A percentile compares a stretch with the other conserved stretches of the same genome.
phyloP scores from a whole-genome alignment of 129 eudicot species.

The Kitagawia praeruptora region DNA sequence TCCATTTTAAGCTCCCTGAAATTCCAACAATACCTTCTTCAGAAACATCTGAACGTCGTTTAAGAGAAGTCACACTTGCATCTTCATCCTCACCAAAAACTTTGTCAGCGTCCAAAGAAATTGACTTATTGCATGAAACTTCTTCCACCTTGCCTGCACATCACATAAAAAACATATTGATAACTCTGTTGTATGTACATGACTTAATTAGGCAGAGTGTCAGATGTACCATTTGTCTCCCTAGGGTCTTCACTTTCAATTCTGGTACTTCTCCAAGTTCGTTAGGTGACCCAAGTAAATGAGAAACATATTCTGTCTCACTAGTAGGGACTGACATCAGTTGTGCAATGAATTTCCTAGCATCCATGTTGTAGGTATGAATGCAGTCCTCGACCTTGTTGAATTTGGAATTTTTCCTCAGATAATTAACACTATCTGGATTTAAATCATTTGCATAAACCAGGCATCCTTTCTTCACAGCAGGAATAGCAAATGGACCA shows the following conservation, averaged over 20 bases:
- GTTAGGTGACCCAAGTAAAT: constrained; percentile 17
- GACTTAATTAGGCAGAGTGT: neutral
- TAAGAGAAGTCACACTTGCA: constrained; percentile 19
- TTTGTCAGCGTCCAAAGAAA: constrained; percentile 20
- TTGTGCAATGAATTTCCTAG: constrained; percentile 61
- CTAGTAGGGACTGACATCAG: constrained; percentile 53
- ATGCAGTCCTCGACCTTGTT: constrained; percentile 64
- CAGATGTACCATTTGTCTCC: constrained; percentile 23
- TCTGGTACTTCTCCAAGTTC: constrained; percentile 11
- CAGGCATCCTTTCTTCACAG: constrained; percentile 90
- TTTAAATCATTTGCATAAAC: constrained; percentile 92
- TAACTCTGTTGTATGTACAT: neutral
- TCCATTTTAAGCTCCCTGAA: neutral
- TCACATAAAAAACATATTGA: constrained; percentile 3
- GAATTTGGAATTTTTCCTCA: constrained; percentile 73
- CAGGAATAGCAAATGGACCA: constrained; percentile 98
- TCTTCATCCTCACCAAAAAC: constrained; percentile 15
- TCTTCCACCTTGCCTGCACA: constrained; percentile 18
- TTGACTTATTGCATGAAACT: constrained; percentile 15
- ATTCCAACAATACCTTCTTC: constrained; percentile 36
- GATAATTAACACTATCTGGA: constrained; percentile 73
- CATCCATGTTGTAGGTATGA: constrained; percentile 71
- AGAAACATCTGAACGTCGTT: constrained; percentile 38
- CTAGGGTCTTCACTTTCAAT: constrained; percentile 20
- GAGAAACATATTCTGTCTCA: constrained; percentile 25